Percentiles rank a stretch among this genome's conserved stretches.
phyloP scores from a whole-genome alignment of 2,329 filamentous ascomycete genomes.

The Neocatenulostroma microsporum region DNA sequence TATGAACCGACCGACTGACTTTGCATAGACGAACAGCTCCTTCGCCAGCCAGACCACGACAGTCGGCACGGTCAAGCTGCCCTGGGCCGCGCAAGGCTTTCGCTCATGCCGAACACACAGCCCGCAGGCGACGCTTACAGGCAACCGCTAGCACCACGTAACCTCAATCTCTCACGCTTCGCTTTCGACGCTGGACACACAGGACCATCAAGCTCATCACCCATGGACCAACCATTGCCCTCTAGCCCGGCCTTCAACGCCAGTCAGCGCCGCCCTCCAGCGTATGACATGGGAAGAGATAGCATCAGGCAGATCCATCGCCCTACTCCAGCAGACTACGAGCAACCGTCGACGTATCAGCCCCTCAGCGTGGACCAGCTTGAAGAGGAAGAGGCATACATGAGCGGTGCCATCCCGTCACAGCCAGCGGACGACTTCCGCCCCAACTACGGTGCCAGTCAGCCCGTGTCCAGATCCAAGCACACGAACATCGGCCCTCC shows the following conservation, averaged over 20 bases:
- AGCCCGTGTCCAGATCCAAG: neutral
- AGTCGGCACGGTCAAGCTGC: conserved; percentile 29
- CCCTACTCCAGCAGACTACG: neutral
- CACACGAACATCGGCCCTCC: no score
- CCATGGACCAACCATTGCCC: conserved; percentile 17
- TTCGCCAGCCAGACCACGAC: conserved; percentile 27
- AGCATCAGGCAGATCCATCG: neutral
- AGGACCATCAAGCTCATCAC: conserved; percentile 26
- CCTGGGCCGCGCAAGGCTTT: conserved; percentile 31
- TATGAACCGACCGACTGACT: conserved; percentile 10
- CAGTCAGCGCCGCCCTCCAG: conserved; percentile 17
- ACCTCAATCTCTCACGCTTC: conserved; percentile 13
- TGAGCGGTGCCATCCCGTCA: no score
- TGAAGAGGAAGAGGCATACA: conserved; percentile 4
- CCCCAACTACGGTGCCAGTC: neutral
- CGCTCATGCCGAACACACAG: conserved; percentile 20
- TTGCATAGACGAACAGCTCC: conserved; percentile 29
- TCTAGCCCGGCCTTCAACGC: conserved; percentile 37
- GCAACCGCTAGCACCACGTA: neutral
- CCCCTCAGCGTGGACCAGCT: conserved; percentile 7
- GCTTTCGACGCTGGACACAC: conserved; percentile 18
- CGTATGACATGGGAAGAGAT: conserved; percentile 17
- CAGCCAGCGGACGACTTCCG: neutral
- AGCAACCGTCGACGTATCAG: conserved; percentile 1
- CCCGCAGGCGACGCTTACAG: neutral